phyloP scores from a whole-genome alignment of 2,329 filamentous ascomycete genomes.

The Trematosphaeria pertusa region DNA sequence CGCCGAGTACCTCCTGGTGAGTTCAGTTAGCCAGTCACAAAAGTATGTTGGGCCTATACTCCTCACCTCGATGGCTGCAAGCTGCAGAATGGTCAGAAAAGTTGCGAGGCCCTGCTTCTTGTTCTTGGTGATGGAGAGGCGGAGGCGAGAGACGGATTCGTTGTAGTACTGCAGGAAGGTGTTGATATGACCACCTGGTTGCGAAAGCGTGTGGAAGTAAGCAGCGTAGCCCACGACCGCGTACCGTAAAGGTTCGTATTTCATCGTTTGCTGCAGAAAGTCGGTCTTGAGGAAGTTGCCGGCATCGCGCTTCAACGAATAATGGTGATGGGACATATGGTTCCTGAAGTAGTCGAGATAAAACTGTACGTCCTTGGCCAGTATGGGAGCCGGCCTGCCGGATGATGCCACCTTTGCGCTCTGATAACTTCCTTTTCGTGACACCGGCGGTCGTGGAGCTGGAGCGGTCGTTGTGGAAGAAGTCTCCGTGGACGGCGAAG shows the following conservation, averaged over 20 bases:
- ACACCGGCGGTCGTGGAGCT: constrained; percentile 36
- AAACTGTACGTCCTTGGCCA: constrained; percentile 74
- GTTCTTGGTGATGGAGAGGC: constrained; percentile 72
- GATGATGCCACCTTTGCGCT: constrained; percentile 20
- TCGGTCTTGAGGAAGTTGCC: constrained; percentile 76
- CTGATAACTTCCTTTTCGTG: constrained; percentile 43
- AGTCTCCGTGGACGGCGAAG: constrained; percentile 60
- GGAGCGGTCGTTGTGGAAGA: constrained; percentile 43
- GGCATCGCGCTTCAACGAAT: constrained; percentile 75
- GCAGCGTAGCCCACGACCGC: constrained; percentile 87
- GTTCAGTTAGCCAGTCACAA: constrained; percentile 20
- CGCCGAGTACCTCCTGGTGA: constrained; percentile 84
- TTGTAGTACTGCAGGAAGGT: constrained; percentile 92
- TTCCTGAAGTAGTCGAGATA: constrained; percentile 81
- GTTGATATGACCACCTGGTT: constrained; percentile 74
- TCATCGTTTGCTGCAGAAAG: constrained; percentile 74
- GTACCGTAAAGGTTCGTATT: constrained; percentile 82
- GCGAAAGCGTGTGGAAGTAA: constrained; percentile 79
- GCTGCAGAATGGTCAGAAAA: constrained; percentile 84
- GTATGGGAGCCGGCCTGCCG: constrained; percentile 17
- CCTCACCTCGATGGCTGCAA: constrained; percentile 89
- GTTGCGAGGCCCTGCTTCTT: constrained; percentile 76
- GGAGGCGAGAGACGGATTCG: constrained; percentile 78
- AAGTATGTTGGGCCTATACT: no score
- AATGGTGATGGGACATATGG: constrained; percentile 82